These are phyloP conservation scores for Amanita subjunquillea DNA, from an alignment of 768 basidiomycete species.

Conservation along the genomic window DNA sequence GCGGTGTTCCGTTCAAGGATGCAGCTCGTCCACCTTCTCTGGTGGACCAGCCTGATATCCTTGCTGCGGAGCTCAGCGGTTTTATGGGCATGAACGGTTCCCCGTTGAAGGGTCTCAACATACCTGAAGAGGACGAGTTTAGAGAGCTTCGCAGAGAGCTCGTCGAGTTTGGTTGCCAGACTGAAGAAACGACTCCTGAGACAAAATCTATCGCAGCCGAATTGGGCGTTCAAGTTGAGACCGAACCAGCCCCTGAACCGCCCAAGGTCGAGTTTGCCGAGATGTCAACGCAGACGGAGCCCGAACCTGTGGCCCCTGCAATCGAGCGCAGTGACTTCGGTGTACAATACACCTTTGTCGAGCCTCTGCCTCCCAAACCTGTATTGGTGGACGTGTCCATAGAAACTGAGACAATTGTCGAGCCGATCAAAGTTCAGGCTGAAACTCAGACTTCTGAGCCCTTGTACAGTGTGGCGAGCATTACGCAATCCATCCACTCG, in stretches of 20 bases:
- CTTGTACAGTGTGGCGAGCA: constrained; percentile 25
- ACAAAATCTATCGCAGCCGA: constrained; percentile 17
- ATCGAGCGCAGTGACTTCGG: constrained; percentile 33
- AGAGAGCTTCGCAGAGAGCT: constrained; percentile 34
- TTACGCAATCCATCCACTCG: constrained; percentile 23
- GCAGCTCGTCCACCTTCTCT: constrained; percentile 54
- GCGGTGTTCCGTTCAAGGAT: constrained; percentile 62
- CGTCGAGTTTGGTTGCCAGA: constrained; percentile 58
- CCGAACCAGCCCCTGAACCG: constrained; percentile 15
- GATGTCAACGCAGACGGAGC: constrained; percentile 39
- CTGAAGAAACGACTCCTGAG: constrained; percentile 27
- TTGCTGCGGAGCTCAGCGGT: constrained; percentile 49
- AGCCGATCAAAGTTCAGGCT: constrained; percentile 14
- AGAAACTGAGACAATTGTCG: constrained; percentile 26
- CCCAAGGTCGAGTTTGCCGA: constrained; percentile 19
- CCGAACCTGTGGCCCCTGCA: constrained; percentile 19
- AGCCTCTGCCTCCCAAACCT: constrained; percentile 19
- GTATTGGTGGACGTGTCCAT: constrained; percentile 20
- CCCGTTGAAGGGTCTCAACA: constrained; percentile 23
- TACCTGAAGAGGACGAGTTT: constrained; percentile 13
- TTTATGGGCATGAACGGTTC: constrained; percentile 27
- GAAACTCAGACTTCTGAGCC: constrained; percentile 27
- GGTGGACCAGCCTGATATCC: constrained; percentile 61
- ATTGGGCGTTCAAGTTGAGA: constrained; percentile 31
- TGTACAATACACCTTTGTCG: constrained; percentile 33